phyloP scores from a whole-genome alignment of 2,329 filamentous ascomycete genomes.

The Claviceps sp. region DNA sequence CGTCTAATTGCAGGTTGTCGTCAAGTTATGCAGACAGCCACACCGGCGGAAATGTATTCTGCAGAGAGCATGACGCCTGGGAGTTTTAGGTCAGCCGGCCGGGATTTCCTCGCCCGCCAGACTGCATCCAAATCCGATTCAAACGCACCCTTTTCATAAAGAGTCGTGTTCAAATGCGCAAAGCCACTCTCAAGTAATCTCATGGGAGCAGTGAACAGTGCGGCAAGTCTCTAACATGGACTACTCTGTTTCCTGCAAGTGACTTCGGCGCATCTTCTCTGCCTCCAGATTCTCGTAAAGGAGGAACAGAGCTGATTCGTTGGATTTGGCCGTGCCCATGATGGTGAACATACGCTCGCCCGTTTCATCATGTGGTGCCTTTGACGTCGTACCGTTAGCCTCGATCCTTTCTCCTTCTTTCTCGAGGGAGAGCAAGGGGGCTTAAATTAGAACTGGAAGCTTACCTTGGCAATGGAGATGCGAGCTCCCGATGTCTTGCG shows the following conservation, averaged over 20 bases:
- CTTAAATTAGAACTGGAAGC: constrained; percentile 3
- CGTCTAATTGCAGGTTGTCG: neutral
- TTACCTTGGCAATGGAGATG: constrained; percentile 89
- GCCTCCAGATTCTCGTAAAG: constrained; percentile 98
- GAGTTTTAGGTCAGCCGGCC: constrained; percentile 49
- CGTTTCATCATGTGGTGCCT: constrained; percentile 88
- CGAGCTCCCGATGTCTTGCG: constrained; percentile 90
- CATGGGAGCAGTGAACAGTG: constrained; percentile 3
- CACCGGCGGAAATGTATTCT: constrained; percentile 22
- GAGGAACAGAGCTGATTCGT: constrained; percentile 90
- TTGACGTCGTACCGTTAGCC: constrained; percentile 13
- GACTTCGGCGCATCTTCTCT: constrained; percentile 96
- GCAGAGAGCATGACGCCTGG: constrained; percentile 27
- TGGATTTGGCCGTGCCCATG: constrained; percentile 84
- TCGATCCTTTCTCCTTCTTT: neutral
- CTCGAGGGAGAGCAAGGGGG: too few species aligned
- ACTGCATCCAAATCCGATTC: constrained; percentile 34
- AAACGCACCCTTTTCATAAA: constrained; percentile 22
- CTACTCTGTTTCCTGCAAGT: constrained; percentile 47
- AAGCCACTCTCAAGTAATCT: constrained; percentile 15
- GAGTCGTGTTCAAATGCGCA: constrained; percentile 16
- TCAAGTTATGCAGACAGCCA: neutral
- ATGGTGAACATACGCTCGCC: constrained; percentile 99
- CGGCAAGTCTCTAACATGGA: constrained; percentile 18
- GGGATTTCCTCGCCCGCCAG: constrained; percentile 25